phyloP scores from a whole-genome alignment of 257 asterid genomes.

The Primulina eburnea region DNA sequence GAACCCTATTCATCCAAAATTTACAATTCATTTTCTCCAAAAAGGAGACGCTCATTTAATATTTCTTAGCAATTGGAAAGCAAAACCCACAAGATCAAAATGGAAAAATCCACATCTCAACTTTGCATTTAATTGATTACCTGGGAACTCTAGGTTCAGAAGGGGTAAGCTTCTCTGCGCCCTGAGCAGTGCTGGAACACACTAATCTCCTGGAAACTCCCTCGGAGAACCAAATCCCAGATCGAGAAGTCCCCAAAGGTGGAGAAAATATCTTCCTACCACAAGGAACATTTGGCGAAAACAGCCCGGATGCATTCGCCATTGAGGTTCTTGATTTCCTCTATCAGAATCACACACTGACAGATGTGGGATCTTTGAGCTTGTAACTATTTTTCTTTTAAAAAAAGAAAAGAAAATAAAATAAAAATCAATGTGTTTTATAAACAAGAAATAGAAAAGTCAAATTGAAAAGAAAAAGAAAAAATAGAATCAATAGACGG shows the following conservation, averaged over 20 bases:
- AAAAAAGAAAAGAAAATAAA: background rate
- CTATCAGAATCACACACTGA: background rate
- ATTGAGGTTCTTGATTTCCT: conserved; percentile 17
- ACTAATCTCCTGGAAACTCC: conserved; percentile 37
- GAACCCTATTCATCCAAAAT: conserved; percentile 9
- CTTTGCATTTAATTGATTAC: conserved; percentile 30
- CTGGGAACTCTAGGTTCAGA: conserved; percentile 58
- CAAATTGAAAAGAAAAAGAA: background rate
- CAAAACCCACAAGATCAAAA: conserved; percentile 14
- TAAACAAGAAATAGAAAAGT: background rate
- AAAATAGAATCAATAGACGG: background rate
- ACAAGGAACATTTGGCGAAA: conserved; percentile 29
- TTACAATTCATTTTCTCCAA: conserved; percentile 5
- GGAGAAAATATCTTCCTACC: conserved; percentile 32
- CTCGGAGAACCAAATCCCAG: conserved; percentile 36
- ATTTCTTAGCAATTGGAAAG: background rate
- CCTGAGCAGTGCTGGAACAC: conserved; percentile 60
- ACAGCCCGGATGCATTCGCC: conserved; percentile 40
- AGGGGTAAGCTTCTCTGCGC: conserved; percentile 59
- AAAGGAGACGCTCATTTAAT: background rate
- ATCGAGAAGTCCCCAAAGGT: conserved; percentile 31
- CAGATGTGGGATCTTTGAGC: conserved; percentile 3
- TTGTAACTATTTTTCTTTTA: background rate
- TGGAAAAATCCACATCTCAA: conserved; percentile 8
- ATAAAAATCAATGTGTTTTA: background rate